Percentiles rank a stretch among this genome's conserved stretches.
phyloP scores from a whole-genome alignment of 2,329 filamentous ascomycete genomes.

The Aspergillus neotritici region DNA sequence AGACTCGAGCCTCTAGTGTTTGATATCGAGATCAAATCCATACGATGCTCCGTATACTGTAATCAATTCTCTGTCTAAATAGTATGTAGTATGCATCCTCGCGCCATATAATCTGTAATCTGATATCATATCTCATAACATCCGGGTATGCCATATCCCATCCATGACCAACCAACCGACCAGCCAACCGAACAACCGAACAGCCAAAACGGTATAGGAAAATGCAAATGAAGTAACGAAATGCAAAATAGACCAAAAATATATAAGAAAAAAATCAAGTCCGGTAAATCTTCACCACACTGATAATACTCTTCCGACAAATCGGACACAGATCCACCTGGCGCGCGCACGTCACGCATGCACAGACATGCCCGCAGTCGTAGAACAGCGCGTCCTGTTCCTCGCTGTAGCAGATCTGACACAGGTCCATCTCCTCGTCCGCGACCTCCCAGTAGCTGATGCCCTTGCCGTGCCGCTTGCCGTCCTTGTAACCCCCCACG shows the following conservation, averaged over 20 bases:
- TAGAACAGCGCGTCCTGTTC: constrained; percentile 57
- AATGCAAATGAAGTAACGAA: constrained; percentile 4
- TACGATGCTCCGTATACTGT: too few species aligned
- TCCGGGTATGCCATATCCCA: constrained; percentile 16
- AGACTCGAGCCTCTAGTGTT: too few species aligned
- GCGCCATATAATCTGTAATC: not conserved
- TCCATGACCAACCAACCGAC: too few species aligned
- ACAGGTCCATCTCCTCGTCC: constrained; percentile 55
- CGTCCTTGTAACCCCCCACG: constrained; percentile 55
- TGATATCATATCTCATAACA: constrained; percentile 4
- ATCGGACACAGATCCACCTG: constrained; percentile 57
- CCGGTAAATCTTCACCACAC: constrained; percentile 53
- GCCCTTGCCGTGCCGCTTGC: constrained; percentile 57
- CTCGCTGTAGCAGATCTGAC: constrained; percentile 58
- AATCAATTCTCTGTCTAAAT: too few species aligned
- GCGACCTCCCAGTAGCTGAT: constrained; percentile 58
- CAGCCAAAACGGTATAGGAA: constrained; percentile 3
- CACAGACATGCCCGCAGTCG: constrained; percentile 59
- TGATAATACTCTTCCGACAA: constrained; percentile 53
- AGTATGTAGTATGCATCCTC: too few species aligned
- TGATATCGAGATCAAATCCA: too few species aligned
- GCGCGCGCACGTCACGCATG: constrained; percentile 55
- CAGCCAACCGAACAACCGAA: too few species aligned
- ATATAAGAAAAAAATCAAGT: constrained; percentile 26
- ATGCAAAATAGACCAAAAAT: too few species aligned